Base-by-base conservation (phyloP, 148 eudicot genomes). In the Salicornia ramosissima region DNA sequence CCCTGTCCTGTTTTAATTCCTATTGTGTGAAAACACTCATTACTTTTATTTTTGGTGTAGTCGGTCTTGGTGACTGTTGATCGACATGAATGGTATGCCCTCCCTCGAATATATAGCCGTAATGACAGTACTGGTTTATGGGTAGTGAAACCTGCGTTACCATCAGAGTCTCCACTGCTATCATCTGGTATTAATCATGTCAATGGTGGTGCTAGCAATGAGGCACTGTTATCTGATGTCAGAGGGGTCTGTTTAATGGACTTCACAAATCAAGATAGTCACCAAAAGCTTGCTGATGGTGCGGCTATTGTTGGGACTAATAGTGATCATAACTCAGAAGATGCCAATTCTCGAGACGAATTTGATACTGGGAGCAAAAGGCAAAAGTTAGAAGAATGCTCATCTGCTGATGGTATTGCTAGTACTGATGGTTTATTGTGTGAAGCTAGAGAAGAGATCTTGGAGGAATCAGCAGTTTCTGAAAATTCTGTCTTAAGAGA, bases 51-150 rank as follows among this genome's bases (percentile, higher is more conserved):
- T 47, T 71, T 40, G 66, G 24, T 64, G 86, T 84, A 91, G 97
- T 89, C 95, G 58, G 99, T 90, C 75, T 87, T 94, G 74, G 90
- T 94, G 75, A 90, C 99, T 57, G 78, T 94, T 67, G 99, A 94
- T 79, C 91, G 96, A 56, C 99, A 90, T 74, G 98, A 88, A 74
- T 94, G 99, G 99, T 90, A 88, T 82, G 91, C 96, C 25, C 86
- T 87, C 59, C 97, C 99, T 63, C 86, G 76, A 59, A 83, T 86
- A 62, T 94, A 90, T 74, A 83, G 82, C 45, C 96, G 92, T 69
- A 81, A 90, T 80, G 99, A 94, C 71, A 83, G 84, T 71, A 80
- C 84, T 56, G 99, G 99, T 64, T 64, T 87, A 60, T 94, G 97
- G 98, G 80, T 47, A 26, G 73, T 73, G 51, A 83, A 77, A 72